Conservation (phyloP, 176 grass and related monocot species). For the Canna indica region DNA sequence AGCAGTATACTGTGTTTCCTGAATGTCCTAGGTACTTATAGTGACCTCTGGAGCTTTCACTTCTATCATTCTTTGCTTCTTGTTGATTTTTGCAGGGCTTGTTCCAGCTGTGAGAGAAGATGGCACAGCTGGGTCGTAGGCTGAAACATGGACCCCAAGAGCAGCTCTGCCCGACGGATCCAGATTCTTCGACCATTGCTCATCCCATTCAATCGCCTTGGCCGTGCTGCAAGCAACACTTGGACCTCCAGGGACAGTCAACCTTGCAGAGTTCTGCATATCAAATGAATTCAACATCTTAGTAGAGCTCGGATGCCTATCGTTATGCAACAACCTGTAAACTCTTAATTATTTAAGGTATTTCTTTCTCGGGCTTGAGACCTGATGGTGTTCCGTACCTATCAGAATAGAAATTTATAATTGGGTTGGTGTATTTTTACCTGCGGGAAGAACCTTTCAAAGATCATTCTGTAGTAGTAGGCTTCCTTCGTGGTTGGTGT, state of each 20-base stretch:
- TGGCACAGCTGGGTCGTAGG: constrained; percentile 24
- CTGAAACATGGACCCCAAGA: constrained; percentile 62
- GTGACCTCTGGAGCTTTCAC: constrained; percentile 25
- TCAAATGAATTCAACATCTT: not conserved
- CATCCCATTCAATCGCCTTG: constrained; percentile 89
- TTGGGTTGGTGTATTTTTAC: constrained; percentile 16
- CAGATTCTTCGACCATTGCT: constrained; percentile 72
- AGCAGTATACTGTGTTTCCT: not conserved
- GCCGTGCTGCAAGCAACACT: constrained; percentile 97
- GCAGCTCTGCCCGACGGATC: constrained; percentile 75
- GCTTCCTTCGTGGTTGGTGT: constrained; percentile 84
- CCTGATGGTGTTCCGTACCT: too few species aligned
- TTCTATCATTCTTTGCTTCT: constrained; percentile 31
- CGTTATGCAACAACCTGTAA: too few species aligned
- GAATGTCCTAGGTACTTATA: constrained; percentile 13
- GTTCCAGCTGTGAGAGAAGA: constrained; percentile 12
- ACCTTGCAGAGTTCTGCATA: constrained; percentile 70
- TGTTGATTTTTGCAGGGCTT: constrained; percentile 19
- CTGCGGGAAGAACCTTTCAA: constrained; percentile 96
- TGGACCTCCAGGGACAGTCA: constrained; percentile 75
- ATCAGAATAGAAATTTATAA: not conserved
- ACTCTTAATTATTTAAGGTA: too few species aligned
- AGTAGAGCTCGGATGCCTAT: not conserved
- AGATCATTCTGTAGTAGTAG: constrained; percentile 97
- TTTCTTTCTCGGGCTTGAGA: too few species aligned